Base-by-base conservation (phyloP, 2,329 filamentous ascomycete genomes). In the Endoconidiophora polonica region DNA sequence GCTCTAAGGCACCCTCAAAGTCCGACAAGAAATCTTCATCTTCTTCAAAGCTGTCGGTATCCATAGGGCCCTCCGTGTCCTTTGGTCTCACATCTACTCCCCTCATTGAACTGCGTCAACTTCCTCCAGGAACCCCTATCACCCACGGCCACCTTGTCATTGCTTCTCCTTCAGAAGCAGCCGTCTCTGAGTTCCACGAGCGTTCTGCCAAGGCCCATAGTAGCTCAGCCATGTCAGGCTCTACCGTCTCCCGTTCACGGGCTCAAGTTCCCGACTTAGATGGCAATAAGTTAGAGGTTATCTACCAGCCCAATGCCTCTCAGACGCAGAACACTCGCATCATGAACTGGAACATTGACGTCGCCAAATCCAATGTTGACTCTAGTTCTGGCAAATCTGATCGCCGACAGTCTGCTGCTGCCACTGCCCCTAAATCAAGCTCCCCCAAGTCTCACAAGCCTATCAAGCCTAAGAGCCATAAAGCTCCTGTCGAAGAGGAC, bases 201-300 rank as follows among this genome's bases (percentile, higher is more conserved):
- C 40, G 50, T 26, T 37, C 22, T 23, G 23, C 23, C 18, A 46
- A 51, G 37, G 18, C 44, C n/a, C 26, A 24, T 38, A 23, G 36
- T 20, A 10, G 29, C 16, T 10, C 18, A 22, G 33, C 44, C 33
- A 48, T 47, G 44, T 24, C 48, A 26, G 37, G 9, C 5, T 46
- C 50, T 16, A 23, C 46, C 10, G 36, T 45, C 9, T 37, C 39
- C 16, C 44, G 22, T 9, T 16, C 33, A 16, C 63, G 59, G 66
- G 74, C 64, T 68, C 76, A 67, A 71, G 79, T 86, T 39, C 73
- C 78, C 54, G 86, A 94, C 63, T 73, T 85, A 49, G 86, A 94
- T 66, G 84, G 84, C 46, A 93, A 94, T 66, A 83, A 75, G 57
- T 79, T 94, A 60, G 84, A 91, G 60, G 82, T 85, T 26, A 76